Percentiles rank a stretch among this genome's conserved stretches.
phyloP scores from a whole-genome alignment of 192 early-diverging fungal species.

The Coemansia sp. region DNA sequence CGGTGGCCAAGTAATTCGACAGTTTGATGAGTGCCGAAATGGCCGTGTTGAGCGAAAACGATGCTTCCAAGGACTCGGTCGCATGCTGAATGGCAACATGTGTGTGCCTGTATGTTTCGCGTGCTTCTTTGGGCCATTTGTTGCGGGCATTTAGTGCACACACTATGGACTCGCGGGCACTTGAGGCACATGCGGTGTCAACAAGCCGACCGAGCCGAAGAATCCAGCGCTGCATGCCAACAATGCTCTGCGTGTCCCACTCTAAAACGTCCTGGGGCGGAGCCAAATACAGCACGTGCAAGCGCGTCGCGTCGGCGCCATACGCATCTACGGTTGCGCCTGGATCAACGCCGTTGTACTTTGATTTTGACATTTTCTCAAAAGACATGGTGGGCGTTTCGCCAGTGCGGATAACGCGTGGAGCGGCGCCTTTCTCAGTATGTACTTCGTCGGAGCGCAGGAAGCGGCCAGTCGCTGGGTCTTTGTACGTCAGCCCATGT shows the following conservation, averaged over 20 bases:
- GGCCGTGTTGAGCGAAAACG: conserved; percentile 77
- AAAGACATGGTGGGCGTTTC: conserved; percentile 58
- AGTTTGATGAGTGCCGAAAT: conserved; percentile 85
- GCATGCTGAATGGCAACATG: conserved; percentile 43
- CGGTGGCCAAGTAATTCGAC: conserved; percentile 51
- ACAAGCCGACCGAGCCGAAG: conserved; percentile 62
- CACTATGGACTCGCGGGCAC: conserved; percentile 54
- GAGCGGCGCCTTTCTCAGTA: conserved; percentile 20
- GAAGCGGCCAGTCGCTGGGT: conserved; percentile 70
- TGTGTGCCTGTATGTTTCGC: conserved; percentile 34
- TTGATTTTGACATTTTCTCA: conserved; percentile 98
- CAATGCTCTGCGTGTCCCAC: conserved; percentile 89
- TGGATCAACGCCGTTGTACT: conserved; percentile 92
- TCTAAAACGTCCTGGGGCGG: conserved; percentile 84
- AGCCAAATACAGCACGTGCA: conserved; percentile 85
- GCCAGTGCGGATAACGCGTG: conserved; percentile 65
- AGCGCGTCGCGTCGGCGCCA: conserved; percentile 82
- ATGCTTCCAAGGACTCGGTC: conserved; percentile 39
- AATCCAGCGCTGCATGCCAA: conserved; percentile 91
- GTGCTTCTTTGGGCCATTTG: conserved; percentile 28
- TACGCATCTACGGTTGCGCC: conserved; percentile 51
- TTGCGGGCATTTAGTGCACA: conserved; percentile 23
- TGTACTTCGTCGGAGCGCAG: conserved; percentile 71
- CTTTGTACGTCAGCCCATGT: conserved; percentile 79
- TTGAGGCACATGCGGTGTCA: conserved; percentile 33